Percentiles rank a stretch among this genome's conserved stretches.
These are phyloP conservation scores for Cubamyces sp. DNA, from an alignment of 768 basidiomycete species.

Conservation along the genomic window DNA sequence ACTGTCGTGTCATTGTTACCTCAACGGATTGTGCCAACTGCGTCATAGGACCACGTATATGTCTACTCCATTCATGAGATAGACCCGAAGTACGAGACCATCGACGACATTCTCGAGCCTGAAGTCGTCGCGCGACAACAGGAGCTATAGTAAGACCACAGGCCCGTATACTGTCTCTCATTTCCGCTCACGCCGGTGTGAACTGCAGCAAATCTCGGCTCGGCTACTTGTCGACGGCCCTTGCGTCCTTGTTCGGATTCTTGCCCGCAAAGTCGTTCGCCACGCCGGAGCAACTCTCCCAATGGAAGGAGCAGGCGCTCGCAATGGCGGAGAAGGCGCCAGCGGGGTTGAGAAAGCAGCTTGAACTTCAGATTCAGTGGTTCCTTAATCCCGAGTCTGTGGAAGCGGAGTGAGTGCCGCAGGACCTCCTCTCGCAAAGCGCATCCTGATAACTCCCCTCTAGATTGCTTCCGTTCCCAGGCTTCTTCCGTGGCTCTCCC, in stretches of 20 bases:
- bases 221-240: constrained; percentile 4
- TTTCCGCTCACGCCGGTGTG: too few relatives aligned
- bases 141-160: constrained; percentile 15
- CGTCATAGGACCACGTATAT: constrained; percentile 9
- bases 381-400: constrained; percentile 3
- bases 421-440: neutral
- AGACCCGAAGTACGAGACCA: constrained; percentile 3
- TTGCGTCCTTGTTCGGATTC: neutral
- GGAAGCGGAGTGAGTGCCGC: constrained; percentile 6
- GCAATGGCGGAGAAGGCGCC: neutral
- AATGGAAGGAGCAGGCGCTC: neutral
- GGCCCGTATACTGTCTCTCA: neutral
- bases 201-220: neutral
- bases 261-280: constrained; percentile 1
- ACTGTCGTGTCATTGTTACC: neutral
- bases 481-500: neutral
- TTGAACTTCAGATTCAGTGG: constrained; percentile 3
- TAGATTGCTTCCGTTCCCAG: constrained; percentile 15
- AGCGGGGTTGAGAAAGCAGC: neutral
- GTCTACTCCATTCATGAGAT: constrained; percentile 12
- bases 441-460: neutral
- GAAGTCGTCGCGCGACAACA: neutral
- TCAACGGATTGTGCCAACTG: neutral
- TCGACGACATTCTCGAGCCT: constrained; percentile 3
- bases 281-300: neutral